Percentiles rank a stretch among this genome's conserved stretches.
These are phyloP conservation scores for Colletotrichum sp. DNA, from an alignment of 2,329 filamentous ascomycete genomes.

Conservation along the genomic window DNA sequence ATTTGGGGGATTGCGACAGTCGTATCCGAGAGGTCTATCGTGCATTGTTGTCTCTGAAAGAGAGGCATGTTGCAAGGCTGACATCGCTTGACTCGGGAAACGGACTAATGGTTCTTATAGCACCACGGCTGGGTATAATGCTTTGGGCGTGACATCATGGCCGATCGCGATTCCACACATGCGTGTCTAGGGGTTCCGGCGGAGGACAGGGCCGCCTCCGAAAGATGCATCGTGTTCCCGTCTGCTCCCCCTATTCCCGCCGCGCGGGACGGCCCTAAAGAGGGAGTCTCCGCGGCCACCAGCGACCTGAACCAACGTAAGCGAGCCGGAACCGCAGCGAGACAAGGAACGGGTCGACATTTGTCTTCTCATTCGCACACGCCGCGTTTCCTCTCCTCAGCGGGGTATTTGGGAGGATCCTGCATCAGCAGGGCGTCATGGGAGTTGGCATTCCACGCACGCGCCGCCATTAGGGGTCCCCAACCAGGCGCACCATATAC, in stretches of 20 bases:
- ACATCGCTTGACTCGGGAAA: not conserved
- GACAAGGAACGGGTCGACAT: not conserved
- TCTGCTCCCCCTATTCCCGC: not conserved
- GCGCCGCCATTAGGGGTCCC: not conserved
- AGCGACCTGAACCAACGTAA: not conserved
- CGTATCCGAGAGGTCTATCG: not conserved
- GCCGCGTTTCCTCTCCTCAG: not conserved
- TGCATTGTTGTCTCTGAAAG: not conserved
- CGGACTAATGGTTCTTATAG: not conserved
- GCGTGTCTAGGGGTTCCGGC: not conserved
- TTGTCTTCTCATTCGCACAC: not conserved
- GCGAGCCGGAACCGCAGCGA: not conserved
- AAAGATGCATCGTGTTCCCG: not conserved
- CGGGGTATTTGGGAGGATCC: not conserved
- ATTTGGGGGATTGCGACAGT: not conserved
- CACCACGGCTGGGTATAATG: not conserved
- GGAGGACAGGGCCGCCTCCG: not conserved
- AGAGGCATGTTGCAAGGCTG: not conserved
- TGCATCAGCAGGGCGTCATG: not conserved
- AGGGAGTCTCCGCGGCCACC: not conserved
- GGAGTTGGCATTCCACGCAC: not conserved
- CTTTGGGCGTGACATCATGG: not conserved
- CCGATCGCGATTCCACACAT: not conserved
- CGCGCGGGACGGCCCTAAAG: not conserved
- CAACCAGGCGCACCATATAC: not conserved